phyloP scores from a whole-genome alignment of 768 basidiomycete species.

The Glaciozyma martinii region DNA sequence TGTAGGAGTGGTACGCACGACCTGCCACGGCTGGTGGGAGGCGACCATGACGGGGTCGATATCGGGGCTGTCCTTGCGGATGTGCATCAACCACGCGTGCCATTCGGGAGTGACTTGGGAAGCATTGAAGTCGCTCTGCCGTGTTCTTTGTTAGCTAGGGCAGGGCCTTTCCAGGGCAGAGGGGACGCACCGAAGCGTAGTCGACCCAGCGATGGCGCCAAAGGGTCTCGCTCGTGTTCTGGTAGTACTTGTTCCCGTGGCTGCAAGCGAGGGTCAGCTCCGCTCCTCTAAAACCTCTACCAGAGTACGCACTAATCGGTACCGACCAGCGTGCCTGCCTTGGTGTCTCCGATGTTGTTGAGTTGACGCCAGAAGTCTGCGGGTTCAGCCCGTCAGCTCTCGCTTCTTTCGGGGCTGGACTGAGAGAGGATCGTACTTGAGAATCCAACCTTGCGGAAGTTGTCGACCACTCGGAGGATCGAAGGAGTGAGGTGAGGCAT shows the following conservation, averaged over 20 bases:
- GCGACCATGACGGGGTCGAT: conserved; percentile 64
- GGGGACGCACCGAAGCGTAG: conserved; percentile 60
- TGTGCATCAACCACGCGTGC: conserved; percentile 92
- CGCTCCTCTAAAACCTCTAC: background rate
- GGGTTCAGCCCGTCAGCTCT: conserved; percentile 2
- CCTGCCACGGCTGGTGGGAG: conserved; percentile 67
- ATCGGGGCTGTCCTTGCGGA: conserved; percentile 69
- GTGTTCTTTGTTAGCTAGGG: background rate
- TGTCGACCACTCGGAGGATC: conserved; percentile 17
- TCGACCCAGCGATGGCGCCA: conserved; percentile 98
- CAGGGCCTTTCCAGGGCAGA: background rate
- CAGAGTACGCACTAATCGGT: conserved; percentile 61
- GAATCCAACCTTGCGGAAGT: conserved; percentile 25
- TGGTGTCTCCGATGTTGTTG: conserved; percentile 91
- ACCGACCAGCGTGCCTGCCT: conserved; percentile 67
- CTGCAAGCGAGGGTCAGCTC: conserved; percentile 41
- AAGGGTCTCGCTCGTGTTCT: conserved; percentile 52
- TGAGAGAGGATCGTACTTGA: conserved; percentile 9
- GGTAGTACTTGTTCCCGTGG: conserved; percentile 89
- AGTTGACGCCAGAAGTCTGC: conserved; percentile 38
- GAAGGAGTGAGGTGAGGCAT: conserved; percentile 16
- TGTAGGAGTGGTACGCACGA: conserved; percentile 48
- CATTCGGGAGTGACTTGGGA: conserved; percentile 90
- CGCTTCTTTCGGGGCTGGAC: background rate
- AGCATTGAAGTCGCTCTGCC: conserved; percentile 63